phyloP scores from a whole-genome alignment of 768 basidiomycete species.

The Lactarius hengduanensis region DNA sequence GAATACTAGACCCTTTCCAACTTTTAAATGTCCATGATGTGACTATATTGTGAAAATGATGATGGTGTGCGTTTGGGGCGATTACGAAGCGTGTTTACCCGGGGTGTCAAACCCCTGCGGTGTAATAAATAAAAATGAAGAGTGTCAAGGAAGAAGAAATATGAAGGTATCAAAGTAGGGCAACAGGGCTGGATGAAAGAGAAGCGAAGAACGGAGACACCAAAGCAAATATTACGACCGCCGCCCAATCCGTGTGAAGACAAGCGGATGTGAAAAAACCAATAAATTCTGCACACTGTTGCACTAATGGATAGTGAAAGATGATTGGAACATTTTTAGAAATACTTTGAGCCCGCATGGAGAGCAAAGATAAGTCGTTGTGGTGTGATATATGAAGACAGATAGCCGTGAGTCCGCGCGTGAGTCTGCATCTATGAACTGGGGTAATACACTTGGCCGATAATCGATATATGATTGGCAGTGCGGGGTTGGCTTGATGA shows the following conservation, averaged over 20 bases:
- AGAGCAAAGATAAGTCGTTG: conserved; percentile 1
- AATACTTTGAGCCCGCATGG: conserved; percentile 8
- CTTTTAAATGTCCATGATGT: background rate
- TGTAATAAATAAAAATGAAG: background rate
- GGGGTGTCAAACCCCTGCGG: conserved; percentile 7
- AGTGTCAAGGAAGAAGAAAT: background rate
- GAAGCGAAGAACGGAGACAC: background rate
- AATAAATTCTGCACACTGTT: background rate
- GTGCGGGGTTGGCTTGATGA: conserved; percentile 9
- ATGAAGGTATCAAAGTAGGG: background rate
- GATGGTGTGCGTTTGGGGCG: background rate
- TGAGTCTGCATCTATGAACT: conserved; percentile 16
- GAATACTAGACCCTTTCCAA: background rate
- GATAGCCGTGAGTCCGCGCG: conserved; percentile 16
- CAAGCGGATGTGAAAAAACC: background rate
- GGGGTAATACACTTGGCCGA: conserved; percentile 20
- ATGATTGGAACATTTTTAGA: conserved; percentile 8
- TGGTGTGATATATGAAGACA: conserved; percentile 20
- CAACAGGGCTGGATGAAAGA: background rate
- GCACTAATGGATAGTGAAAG: background rate
- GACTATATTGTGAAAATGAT: background rate
- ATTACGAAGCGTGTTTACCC: background rate
- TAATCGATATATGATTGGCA: conserved; percentile 20
- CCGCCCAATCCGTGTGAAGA: background rate
- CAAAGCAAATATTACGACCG: background rate